Evolutionary conservation across 768 basidiomycete species (phyloP).

Genomic region (Lentinula detonsa): DNA sequence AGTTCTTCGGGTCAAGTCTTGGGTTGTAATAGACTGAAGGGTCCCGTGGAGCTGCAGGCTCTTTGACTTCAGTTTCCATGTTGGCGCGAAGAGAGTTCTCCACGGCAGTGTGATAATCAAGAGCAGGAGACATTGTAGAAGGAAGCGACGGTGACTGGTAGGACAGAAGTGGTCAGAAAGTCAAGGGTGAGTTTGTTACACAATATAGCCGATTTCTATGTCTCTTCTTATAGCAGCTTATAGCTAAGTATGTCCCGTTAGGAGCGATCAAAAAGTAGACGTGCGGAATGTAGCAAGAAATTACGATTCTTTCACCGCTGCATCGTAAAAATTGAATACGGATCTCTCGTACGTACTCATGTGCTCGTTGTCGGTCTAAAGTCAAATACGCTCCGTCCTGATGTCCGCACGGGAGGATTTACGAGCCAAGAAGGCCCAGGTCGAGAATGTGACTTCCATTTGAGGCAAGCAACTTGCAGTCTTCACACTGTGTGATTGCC

Average conservation of each 20-base stretch:
- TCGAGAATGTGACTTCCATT: not conserved
- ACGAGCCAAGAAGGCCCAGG: not conserved
- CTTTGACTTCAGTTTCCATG: not conserved
- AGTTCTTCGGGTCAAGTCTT: constrained; percentile 65
- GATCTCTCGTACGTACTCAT: not conserved
- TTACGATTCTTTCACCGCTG: not conserved
- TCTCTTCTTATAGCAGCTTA: not conserved
- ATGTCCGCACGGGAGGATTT: not conserved
- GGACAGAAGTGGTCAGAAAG: not conserved
- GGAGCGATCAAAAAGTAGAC: not conserved
- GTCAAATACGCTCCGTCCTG: not conserved
- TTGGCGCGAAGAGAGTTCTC: not conserved
- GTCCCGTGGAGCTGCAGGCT: not conserved
- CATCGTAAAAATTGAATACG: not conserved
- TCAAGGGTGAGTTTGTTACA: not conserved
- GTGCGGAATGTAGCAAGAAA: not conserved
- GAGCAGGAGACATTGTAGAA: constrained; percentile 4
- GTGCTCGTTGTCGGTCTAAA: not conserved
- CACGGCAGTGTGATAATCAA: constrained; percentile 6
- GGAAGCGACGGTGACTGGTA: not conserved
- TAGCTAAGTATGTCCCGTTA: not conserved
- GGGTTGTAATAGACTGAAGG: constrained; percentile 51
- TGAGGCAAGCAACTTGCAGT: not conserved
- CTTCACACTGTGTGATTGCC: not conserved
- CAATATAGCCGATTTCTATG: not conserved